These are phyloP conservation scores for Termitomyces sp. DNA, from an alignment of 768 basidiomycete species.

Conservation along the genomic window DNA sequence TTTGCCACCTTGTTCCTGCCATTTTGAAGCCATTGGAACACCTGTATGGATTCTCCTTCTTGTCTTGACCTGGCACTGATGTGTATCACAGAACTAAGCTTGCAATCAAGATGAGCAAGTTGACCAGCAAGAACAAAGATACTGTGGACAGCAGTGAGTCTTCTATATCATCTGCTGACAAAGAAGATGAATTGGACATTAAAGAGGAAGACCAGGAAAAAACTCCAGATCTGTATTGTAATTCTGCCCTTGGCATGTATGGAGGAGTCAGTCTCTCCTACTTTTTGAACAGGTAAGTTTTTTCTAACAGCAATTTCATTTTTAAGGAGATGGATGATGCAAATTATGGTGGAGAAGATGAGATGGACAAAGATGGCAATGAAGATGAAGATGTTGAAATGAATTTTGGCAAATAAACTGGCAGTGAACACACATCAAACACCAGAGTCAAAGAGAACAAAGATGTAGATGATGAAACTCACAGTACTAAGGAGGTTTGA, in stretches of 20 bases:
- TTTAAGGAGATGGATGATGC: slow-evolving; percentile 87
- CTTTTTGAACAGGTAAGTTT: neutral
- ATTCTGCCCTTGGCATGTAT: slow-evolving; percentile 96
- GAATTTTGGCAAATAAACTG: slow-evolving; percentile 82
- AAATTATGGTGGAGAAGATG: slow-evolving; percentile 64
- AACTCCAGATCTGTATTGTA: slow-evolving; percentile 92
- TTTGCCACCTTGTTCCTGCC: slow-evolving; percentile 77
- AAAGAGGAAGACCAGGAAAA: slow-evolving; percentile 63
- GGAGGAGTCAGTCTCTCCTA: slow-evolving; percentile 61
- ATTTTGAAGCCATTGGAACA: slow-evolving; percentile 87
- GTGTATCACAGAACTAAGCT: slow-evolving; percentile 68
- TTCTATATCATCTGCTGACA: slow-evolving; percentile 48
- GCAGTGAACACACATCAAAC: slow-evolving; percentile 77
- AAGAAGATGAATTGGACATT: slow-evolving; percentile 59
- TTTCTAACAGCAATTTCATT: slow-evolving; percentile 13
- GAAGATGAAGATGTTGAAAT: slow-evolving; percentile 84
- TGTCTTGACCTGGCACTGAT: slow-evolving; percentile 11
- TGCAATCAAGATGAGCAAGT: slow-evolving; percentile 96
- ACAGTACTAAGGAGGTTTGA: slow-evolving; percentile 60
- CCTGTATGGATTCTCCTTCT: slow-evolving; percentile 49
- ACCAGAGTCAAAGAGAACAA: slow-evolving; percentile 68
- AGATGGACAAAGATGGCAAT: slow-evolving; percentile 76
- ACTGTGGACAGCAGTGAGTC: slow-evolving; percentile 45
- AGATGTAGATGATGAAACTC: slow-evolving; percentile 58
- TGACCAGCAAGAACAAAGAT: slow-evolving; percentile 64